Conservation (phyloP, 2,329 filamentous ascomycete species). For the Lasiodiplodia sp. region DNA sequence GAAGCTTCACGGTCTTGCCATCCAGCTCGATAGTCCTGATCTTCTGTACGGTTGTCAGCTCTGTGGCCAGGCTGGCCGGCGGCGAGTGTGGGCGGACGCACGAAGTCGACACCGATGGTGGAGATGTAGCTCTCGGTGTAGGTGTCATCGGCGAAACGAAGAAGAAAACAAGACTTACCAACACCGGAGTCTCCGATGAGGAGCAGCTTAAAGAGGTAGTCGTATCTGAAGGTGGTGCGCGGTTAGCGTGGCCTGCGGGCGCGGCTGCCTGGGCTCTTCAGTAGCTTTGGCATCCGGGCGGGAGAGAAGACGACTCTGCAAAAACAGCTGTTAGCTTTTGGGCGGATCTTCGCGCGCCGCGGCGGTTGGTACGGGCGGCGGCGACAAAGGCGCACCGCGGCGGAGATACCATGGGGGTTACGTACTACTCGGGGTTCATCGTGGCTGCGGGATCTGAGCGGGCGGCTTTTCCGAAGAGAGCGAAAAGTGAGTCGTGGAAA, state of each 20-base stretch:
- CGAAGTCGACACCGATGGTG: conserved; percentile 98
- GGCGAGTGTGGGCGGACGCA: conserved; percentile 59
- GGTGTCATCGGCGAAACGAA: conserved; percentile 98
- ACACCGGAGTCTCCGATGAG: conserved; percentile 99
- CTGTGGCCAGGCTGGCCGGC: conserved; percentile 29
- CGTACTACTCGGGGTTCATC: conserved; percentile 95
- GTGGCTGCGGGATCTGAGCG: conserved; percentile 50
- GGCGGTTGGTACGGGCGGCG: conserved; percentile 7
- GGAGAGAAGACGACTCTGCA: conserved; percentile 21
- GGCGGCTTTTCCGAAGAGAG: conserved; percentile 13
- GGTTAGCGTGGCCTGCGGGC: conserved; percentile 22
- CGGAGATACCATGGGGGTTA: conserved; percentile 43
- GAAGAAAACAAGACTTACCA: conserved; percentile 97
- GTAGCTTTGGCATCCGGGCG: conserved; percentile 9
- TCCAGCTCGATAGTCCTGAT: conserved; percentile 99
- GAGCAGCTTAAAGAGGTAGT: conserved; percentile 99
- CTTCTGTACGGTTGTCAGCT: conserved; percentile 71
- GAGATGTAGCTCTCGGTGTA: conserved; percentile 99
- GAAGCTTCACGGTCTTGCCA: conserved; percentile 99
- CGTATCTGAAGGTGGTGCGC: conserved; percentile 75
- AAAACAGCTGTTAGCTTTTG: conserved; percentile 15
- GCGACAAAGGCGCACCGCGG: conserved; percentile 30
- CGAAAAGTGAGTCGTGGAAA: conserved; percentile 16
- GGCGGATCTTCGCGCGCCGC: not conserved
- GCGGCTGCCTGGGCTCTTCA: conserved; percentile 15